phyloP scores from a whole-genome alignment of 495 filamentous ascomycete species.

The Daldinia childiae region DNA sequence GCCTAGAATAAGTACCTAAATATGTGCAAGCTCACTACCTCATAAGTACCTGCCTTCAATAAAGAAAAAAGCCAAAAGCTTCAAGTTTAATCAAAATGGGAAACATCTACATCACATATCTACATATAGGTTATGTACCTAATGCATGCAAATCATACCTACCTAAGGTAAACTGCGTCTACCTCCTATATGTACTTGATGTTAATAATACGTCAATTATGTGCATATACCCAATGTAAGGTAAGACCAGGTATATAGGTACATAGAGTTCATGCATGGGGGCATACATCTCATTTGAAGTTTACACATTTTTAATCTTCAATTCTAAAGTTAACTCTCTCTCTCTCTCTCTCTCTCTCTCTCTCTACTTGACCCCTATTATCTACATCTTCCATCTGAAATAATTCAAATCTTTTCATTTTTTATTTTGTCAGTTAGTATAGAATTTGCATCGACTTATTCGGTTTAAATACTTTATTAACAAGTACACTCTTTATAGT shows the following conservation, averaged over 20 bases:
- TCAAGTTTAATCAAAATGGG: not conserved
- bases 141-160: slow-evolving; percentile 9
- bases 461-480: not conserved
- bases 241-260: not conserved
- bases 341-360: too few species aligned
- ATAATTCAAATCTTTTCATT: too few species aligned
- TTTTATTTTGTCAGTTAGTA: not conserved
- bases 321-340: too few species aligned
- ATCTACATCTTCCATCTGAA: too few species aligned
- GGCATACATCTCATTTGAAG: not conserved
- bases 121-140: too few species aligned
- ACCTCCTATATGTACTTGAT: too few species aligned
- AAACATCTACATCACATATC: too few species aligned
- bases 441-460: not conserved
- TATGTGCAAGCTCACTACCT: not conserved
- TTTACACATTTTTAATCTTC: not conserved
- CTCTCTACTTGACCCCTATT: too few species aligned
- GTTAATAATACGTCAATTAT: not conserved
- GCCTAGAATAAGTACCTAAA: slow-evolving; percentile 3
- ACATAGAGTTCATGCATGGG: not conserved
- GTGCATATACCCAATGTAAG: not conserved
- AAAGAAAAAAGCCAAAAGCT: not conserved
- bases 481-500: not conserved
- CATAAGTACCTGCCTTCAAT: not conserved
- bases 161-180: not conserved